Conservation (phyloP, 2,329 filamentous ascomycete genomes). For the Pseudogymnoascus sp. region DNA sequence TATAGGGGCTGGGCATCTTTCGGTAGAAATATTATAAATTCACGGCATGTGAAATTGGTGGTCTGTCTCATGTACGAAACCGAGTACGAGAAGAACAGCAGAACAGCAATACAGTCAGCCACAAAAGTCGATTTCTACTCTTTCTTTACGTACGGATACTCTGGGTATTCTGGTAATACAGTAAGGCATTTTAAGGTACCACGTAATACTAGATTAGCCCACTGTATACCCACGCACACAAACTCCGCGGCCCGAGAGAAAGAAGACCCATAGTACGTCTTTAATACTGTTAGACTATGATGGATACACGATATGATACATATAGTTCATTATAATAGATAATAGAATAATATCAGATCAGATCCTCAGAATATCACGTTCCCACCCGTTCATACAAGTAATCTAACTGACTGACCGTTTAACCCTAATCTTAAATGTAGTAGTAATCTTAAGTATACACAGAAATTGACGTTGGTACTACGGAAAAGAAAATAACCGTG, state of each 20-base stretch:
- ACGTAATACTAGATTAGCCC: not conserved
- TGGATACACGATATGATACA: too few species aligned
- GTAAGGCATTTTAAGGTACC: not conserved
- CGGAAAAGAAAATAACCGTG: not conserved
- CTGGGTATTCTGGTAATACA: too few species aligned
- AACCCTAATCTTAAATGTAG: not conserved
- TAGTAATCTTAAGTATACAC: too few species aligned
- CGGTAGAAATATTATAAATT: not conserved
- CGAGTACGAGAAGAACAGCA: not conserved
- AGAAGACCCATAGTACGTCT: not conserved
- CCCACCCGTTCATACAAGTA: not conserved
- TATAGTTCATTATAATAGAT: not conserved
- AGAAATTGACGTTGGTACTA: too few species aligned
- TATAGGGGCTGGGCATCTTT: not conserved
- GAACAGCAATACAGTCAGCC: not conserved
- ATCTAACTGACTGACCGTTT: not conserved
- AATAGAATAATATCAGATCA: not conserved
- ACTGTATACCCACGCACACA: not conserved
- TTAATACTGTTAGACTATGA: not conserved
- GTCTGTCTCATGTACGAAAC: not conserved
- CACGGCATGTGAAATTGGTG: not conserved
- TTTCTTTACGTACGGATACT: too few species aligned
- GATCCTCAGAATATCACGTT: not conserved
- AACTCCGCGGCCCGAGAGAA: not conserved
- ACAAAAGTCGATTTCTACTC: too few species aligned